A percentile compares a stretch with the other conserved stretches of the same genome.
Conservation (phyloP, 2,329 filamentous ascomycete species). For the Botrytis aclada region DNA sequence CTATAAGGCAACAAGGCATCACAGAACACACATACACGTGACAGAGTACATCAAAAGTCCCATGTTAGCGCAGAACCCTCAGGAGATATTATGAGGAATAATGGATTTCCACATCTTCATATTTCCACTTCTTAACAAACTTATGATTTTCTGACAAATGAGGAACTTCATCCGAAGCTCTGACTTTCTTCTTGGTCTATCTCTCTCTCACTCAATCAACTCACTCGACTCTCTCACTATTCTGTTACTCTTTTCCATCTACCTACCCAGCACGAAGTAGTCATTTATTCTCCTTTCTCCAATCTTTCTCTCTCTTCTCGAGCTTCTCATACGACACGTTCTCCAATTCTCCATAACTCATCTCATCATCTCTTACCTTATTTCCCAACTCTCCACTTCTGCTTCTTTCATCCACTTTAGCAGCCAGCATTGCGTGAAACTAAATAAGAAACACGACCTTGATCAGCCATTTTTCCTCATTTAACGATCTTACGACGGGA, state of each 20-base stretch:
- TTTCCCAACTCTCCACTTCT: not conserved
- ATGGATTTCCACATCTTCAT: not conserved
- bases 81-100: not conserved
- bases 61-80: not conserved
- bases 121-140: not conserved
- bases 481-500: constrained; percentile 27
- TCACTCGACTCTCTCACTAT: not conserved
- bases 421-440: not conserved
- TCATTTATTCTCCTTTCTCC: not conserved
- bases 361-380: not conserved
- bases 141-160: constrained; percentile 10
- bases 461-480: not conserved
- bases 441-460: not conserved
- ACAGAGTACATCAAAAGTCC: not conserved
- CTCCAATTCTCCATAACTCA: not conserved
- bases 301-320: not conserved
- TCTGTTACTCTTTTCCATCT: not conserved
- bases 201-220: not conserved
- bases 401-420: not conserved
- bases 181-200: not conserved
- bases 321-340: not conserved
- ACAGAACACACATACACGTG: fast-evolving
- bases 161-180: constrained; percentile 13
- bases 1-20: not conserved
- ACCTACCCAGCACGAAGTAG: not conserved